Conservation (phyloP, 306 rosid genomes). For the Prunus mira region DNA sequence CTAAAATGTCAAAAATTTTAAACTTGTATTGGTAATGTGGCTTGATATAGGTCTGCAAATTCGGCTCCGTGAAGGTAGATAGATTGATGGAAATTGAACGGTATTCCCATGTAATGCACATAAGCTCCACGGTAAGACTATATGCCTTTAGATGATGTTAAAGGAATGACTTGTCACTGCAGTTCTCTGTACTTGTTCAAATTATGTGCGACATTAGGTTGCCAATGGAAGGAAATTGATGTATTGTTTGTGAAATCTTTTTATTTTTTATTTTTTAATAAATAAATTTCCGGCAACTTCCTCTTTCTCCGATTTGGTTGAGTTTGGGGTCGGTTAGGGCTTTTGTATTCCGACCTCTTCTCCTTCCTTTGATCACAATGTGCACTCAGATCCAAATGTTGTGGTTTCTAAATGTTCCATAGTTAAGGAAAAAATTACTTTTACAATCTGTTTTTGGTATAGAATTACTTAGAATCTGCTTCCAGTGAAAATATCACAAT, state of each 20-base stretch:
- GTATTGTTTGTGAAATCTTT: too few species aligned
- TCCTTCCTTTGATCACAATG: background rate
- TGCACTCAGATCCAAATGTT: too few species aligned
- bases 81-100: slow-evolving; percentile 70
- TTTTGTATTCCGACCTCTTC: background rate
- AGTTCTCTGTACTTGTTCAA: too few species aligned
- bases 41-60: slow-evolving; percentile 55
- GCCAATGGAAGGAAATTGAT: too few species aligned
- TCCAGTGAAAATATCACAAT: background rate
- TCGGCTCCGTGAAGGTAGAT: slow-evolving; percentile 78
- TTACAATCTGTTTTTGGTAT: too few species aligned
- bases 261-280: too few species aligned
- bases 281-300: background rate
- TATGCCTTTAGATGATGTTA: too few species aligned
- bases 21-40: background rate
- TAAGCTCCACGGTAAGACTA: slow-evolving; percentile 78
- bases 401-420: background rate
- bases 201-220: too few species aligned
- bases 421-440: background rate
- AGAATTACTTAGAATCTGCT: background rate
- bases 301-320: background rate
- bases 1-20: background rate
- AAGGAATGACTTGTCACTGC: too few species aligned
- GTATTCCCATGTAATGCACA: slow-evolving; percentile 94
- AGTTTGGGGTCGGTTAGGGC: background rate